Percentiles rank a stretch among this genome's conserved stretches.
These are phyloP conservation scores for Marasmius fiardii DNA, from an alignment of 1,284 basidiomycete genomes.

Conservation along the genomic window DNA sequence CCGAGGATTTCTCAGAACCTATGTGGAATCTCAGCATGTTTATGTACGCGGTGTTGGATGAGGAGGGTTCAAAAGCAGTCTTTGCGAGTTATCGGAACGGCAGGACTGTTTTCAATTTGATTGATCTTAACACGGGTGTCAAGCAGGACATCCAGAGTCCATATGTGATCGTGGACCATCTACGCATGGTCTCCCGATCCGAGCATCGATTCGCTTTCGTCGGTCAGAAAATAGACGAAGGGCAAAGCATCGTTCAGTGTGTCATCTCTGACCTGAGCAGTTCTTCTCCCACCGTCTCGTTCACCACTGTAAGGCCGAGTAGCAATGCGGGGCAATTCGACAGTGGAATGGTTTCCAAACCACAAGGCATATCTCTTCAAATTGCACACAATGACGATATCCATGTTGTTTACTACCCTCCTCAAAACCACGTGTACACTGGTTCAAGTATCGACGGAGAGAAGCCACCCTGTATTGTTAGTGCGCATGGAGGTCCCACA, in stretches of 20 bases:
- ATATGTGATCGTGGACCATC: slow-evolving; percentile 40
- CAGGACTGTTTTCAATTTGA: slow-evolving; percentile 44
- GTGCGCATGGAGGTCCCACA: slow-evolving; percentile 70
- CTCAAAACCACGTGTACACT: slow-evolving; percentile 54
- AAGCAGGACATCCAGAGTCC: slow-evolving; percentile 36
- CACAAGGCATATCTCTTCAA: slow-evolving; percentile 41
- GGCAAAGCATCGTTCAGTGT: slow-evolving; percentile 35
- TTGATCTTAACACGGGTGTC: slow-evolving; percentile 35
- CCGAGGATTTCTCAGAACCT: slow-evolving; percentile 58
- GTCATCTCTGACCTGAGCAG: slow-evolving; percentile 20
- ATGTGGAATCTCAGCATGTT: slow-evolving; percentile 52
- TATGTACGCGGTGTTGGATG: slow-evolving; percentile 48
- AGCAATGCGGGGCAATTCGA: slow-evolving; percentile 20
- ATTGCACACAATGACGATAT: slow-evolving; percentile 33
- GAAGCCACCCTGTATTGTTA: slow-evolving; percentile 62
- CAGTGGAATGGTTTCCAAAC: slow-evolving; percentile 37
- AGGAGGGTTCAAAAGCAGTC: slow-evolving; percentile 34
- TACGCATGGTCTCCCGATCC: slow-evolving; percentile 35
- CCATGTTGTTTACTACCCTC: slow-evolving; percentile 60
- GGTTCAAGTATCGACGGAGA: slow-evolving; percentile 44
- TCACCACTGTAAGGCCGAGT: slow-evolving; percentile 27
- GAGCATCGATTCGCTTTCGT: slow-evolving; percentile 39
- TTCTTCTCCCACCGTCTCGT: slow-evolving; percentile 16
- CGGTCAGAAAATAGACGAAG: slow-evolving; percentile 40
- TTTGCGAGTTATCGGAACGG: slow-evolving; percentile 51